Base-by-base conservation (phyloP, 163 green algal species). In the Volvox carteri region DNA sequence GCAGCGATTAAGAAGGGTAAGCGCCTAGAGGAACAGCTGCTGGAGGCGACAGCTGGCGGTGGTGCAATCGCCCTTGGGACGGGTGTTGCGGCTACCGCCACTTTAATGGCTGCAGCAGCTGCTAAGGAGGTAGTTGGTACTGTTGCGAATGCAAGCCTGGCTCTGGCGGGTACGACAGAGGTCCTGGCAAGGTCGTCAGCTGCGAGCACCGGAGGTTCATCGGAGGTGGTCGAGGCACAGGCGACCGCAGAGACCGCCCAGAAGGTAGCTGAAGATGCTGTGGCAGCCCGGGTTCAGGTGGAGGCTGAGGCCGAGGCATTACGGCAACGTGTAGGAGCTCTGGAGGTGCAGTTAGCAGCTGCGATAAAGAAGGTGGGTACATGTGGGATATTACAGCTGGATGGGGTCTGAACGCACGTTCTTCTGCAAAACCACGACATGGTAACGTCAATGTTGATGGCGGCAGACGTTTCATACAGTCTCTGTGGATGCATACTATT, bases 1-100 rank as follows among this genome's bases (percentile, higher is more conserved):
- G 60, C 87, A 0, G 87, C 87, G 1, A 91, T 91, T 42, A 88
- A 84, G 56, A 91, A 91, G 80, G 87, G 87, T 58, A 89, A 86
- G 73, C 30, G 58, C 2, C 60, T 91, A 37, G 68, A 91, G 60
- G 78, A 91, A 44, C 87, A 89, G 80, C 80, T 91, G 19, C 9
- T 60, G 39, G 77, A 76, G 62, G 84, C 84, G 5, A 76, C 50
- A 1, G 33, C 87, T 23, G 65, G 35, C n/a, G 42, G 23, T 33
- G 65, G 12, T 11, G 28, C 54, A 30, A 50, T 33, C 42, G 86
- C 54, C 21, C 56, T 28, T 1, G 75, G 75, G 1, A 41, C 74
- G 1, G 65, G 8, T 37, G 65, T 76, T n/a, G 54, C 46, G 0
- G 86, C 28, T 25, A 52, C 73, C 33, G 33, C 50, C 25, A 11